Evolutionary conservation across 78 protist genomes (phyloP), one percentile per base, ranked within the genome.

Genomic region (Planoprotostelium fungivorum): DNA sequence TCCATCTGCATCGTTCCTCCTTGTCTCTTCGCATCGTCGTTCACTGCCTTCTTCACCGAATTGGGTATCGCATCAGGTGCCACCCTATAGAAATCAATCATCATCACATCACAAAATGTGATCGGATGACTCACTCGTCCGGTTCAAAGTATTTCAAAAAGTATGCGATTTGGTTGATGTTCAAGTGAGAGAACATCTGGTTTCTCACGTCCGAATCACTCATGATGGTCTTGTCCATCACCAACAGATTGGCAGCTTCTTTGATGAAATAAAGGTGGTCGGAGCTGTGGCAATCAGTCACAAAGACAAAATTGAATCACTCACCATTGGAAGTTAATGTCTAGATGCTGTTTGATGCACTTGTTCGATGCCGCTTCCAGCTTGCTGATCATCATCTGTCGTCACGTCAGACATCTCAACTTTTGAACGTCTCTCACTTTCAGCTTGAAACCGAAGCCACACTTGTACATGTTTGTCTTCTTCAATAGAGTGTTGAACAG

Each of bases 31-130:
- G 73, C 73, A 5, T 51, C 73, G 16, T 51, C 73, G 31, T 86
- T 88, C 34, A 92, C 31, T 28, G 91, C 91, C 34, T 92, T 88
- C n/a, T 89, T 63, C 10, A 92, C 36, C 36, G 29, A 16, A 23
- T 34, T 28, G 34, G 94, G 94, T 29, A 92, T 34, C 9, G 94
- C 88, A 38, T 92, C 94, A 35, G 94, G 94, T 36, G 94, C 87
- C 84, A 92, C 51, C 38, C 91, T 89, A 87, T 9, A 35, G n/a
- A n/a, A n/a, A n/a, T n/a, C n/a, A 29, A 29, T 39, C n/a, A 1
- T 34, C 28, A 34, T 34, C 63, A 87, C 29, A 35, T 87, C 31
- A 34, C 28, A 29, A 29, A 10, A 1, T 34, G 28, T 39, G 38
- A 9, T 9, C n/a, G 63, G 28, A n/a, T n/a, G n/a, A 87, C 88